phyloP scores from a whole-genome alignment of 2,329 filamentous ascomycete species.

The Myriangium duriaei region DNA sequence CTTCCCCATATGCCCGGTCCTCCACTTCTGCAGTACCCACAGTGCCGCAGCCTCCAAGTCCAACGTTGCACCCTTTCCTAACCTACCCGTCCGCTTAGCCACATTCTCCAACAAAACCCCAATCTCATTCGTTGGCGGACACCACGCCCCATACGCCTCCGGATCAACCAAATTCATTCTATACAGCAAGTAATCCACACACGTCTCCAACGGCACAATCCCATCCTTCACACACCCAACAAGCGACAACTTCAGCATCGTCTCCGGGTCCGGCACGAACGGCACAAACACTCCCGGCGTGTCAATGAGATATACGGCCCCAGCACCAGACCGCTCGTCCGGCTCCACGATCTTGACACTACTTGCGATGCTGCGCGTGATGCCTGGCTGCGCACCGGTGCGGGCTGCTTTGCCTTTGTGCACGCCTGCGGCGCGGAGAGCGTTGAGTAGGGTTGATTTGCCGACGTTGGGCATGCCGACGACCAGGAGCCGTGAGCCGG shows the following conservation, averaged over 20 bases:
- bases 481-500: conserved; percentile 72
- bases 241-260: conserved; percentile 90
- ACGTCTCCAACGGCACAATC: conserved; percentile 60
- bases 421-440: conserved; percentile 59
- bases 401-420: conserved; percentile 57
- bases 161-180: conserved; percentile 61
- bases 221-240: conserved; percentile 86
- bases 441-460: conserved; percentile 89
- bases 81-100: conserved; percentile 60
- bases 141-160: conserved; percentile 49
- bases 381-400: conserved; percentile 77
- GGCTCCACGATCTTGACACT: conserved; percentile 56
- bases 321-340: conserved; percentile 25
- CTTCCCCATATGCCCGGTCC: conserved; percentile 59
- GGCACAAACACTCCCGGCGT: conserved; percentile 93
- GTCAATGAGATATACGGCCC: conserved; percentile 68
- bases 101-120: conserved; percentile 56
- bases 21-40: conserved; percentile 73
- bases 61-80: conserved; percentile 59
- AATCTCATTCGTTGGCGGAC: conserved; percentile 73
- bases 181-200: conserved; percentile 86
- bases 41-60: conserved; percentile 62
- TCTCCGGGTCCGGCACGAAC: conserved; percentile 70
- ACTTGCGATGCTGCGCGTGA: conserved; percentile 74
- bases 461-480: conserved; percentile 98